Conservation (phyloP, 2,329 filamentous ascomycete genomes). For the Dryadomyces quercivorus region DNA sequence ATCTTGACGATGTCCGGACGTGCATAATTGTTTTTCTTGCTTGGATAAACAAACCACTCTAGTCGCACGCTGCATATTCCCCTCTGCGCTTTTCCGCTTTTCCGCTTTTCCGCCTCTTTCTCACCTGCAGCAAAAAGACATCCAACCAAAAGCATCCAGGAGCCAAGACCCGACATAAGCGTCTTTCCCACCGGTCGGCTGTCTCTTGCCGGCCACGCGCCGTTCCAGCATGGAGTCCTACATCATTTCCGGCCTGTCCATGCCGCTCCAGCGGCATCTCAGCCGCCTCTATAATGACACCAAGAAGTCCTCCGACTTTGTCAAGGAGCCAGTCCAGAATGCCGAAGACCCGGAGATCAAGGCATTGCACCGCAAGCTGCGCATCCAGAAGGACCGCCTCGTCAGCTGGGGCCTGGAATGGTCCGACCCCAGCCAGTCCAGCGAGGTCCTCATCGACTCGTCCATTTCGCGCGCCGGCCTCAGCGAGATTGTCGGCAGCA, state of each 20-base stretch:
- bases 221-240: conserved; percentile 33
- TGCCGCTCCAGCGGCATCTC: conserved; percentile 49
- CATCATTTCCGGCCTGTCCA: conserved; percentile 36
- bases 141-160: background rate
- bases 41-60: too few relatives aligned
- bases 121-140: background rate
- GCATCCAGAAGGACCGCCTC: conserved; percentile 68
- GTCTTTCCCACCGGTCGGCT: too few relatives aligned
- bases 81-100: background rate
- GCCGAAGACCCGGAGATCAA: conserved; percentile 57
- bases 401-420: conserved; percentile 73
- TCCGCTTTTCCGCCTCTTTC: background rate
- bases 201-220: too few relatives aligned
- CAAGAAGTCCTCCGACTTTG: conserved; percentile 64
- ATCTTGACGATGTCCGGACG: too few relatives aligned
- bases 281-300: conserved; percentile 71
- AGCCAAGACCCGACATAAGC: background rate
- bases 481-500: conserved; percentile 64
- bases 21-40: background rate
- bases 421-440: conserved; percentile 54
- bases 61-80: background rate
- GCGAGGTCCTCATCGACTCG: conserved; percentile 54
- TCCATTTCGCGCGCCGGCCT: conserved; percentile 60
- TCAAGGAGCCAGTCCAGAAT: conserved; percentile 51
- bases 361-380: conserved; percentile 60